These are phyloP conservation scores for Mucor piriformis DNA, from an alignment of 371 early-diverging fungal genomes.

Conservation along the genomic window DNA sequence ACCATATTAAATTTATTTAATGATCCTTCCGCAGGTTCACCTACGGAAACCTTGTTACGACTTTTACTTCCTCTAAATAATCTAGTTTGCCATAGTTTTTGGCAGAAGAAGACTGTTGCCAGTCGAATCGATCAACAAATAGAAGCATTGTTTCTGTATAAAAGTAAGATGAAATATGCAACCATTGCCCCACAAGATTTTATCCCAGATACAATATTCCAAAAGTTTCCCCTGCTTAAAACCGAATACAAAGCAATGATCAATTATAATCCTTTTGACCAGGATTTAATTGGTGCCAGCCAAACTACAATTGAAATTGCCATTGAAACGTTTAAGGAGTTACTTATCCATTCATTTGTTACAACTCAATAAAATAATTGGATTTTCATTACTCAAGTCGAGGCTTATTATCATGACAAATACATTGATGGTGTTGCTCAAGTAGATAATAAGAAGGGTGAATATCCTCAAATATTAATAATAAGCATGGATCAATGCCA, in stretches of 20 bases:
- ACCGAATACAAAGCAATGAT: not conserved
- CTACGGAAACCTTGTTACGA: too few relatives aligned
- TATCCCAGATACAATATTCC: not conserved
- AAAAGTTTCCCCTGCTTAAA: not conserved
- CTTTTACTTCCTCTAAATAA: too few relatives aligned
- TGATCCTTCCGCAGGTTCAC: too few relatives aligned
- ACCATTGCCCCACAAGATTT: not conserved
- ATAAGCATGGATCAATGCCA: not conserved
- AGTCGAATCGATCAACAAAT: not conserved
- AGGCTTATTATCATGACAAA: slow-evolving; percentile 1
- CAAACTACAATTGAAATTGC: not conserved
- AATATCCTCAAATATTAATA: not conserved
- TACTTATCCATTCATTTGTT: not conserved
- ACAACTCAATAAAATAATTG: slow-evolving; percentile 4
- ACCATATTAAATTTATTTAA: too few relatives aligned
- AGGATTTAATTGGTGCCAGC: not conserved
- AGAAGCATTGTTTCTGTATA: not conserved
- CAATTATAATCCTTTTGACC: too few relatives aligned
- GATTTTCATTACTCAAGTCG: slow-evolving; percentile 4
- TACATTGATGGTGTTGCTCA: not conserved
- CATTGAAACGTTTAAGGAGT: not conserved
- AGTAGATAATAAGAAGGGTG: not conserved
- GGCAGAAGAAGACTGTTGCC: too few relatives aligned
- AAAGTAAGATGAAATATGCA: not conserved
- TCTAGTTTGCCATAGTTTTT: too few relatives aligned